Evolutionary conservation across 1,284 basidiomycete species (phyloP), one percentile per base, ranked within the genome.

Genomic region (Malassezia sp.): DNA sequence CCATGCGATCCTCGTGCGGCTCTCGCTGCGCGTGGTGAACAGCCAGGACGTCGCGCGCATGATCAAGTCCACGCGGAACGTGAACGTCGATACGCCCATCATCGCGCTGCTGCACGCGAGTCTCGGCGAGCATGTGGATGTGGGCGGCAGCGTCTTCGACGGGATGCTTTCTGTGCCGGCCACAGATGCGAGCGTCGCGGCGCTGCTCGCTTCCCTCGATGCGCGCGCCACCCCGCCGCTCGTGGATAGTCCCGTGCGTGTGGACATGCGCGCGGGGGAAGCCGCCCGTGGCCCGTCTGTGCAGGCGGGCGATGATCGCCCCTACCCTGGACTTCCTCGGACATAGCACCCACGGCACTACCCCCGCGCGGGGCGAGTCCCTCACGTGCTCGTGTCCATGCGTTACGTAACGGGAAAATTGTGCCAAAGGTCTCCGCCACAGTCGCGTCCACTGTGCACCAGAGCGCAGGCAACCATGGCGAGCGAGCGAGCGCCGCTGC

Each of bases 21-120:
- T 87, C 49, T 81, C 87, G 56, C 85, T 89, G 81, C 85, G 85
- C 60, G 83, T 86, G 57, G 85, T 91, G 57, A 85, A 89, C 64
- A 88, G 88, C 33, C 86, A 91, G 73, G 82, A 84, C 57, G 88
- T 87, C 32, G 85, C 88, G 21, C 78, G 84, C 53, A 90, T 90
- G 73, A 87, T 93, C 75, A 88, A 86, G 75, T 86, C 80, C 61
- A 90, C 87, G n/a, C 84, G 85, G 66, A 85, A 85, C 74, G 84
- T 81, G 75, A 91, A 91, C 63, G 80, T 81, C 35, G 78, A 76
- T 55, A 86, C 83, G 48, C 91, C 81, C n/a, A 88, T 96, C 51
- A 82, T 95, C 43, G 86, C 90, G 43, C 80, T 93, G 18, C 70
- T 71, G 20, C 59, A 52, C 14, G 10, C 8, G 12, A n/a, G n/a